Evolutionary conservation across 179 eudicot genomes (phyloP).

Genomic region (Nepenthes alata): DNA sequence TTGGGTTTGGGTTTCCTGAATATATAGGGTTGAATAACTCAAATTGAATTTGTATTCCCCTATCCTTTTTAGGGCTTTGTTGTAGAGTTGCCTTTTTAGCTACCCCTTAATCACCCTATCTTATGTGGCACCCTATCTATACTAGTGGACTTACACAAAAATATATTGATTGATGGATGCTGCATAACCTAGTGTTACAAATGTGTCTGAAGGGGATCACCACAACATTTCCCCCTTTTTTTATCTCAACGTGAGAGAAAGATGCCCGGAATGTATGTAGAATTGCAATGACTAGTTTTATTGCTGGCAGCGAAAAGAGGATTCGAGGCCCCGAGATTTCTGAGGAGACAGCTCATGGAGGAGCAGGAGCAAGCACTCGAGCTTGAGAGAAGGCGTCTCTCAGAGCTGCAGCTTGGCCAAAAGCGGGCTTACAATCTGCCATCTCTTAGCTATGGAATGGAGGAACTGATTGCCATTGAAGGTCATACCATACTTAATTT

Average conservation of each 20-base stretch:
- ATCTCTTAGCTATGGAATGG: slow-evolving; percentile 23
- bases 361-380: slow-evolving; percentile 43
- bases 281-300: neutral
- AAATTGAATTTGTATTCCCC: too few relatives aligned
- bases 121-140: too few relatives aligned
- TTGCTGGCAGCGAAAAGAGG: slow-evolving; percentile 19
- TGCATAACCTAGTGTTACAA: neutral
- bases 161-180: too few relatives aligned
- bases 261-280: neutral
- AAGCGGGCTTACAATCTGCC: slow-evolving; percentile 20
- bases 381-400: slow-evolving; percentile 36
- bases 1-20: too few relatives aligned
- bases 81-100: too few relatives aligned
- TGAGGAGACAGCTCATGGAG: slow-evolving; percentile 41
- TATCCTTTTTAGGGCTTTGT: too few relatives aligned
- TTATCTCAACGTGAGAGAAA: neutral
- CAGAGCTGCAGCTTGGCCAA: slow-evolving; percentile 33
- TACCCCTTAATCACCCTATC: too few relatives aligned
- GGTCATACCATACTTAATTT: slow-evolving; percentile 15
- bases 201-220: neutral
- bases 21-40: too few relatives aligned
- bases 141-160: too few relatives aligned
- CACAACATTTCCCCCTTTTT: neutral
- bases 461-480: slow-evolving; percentile 28
- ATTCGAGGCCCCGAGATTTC: slow-evolving; percentile 38